These are phyloP conservation scores for Malassezia slooffiae DNA, from an alignment of 1,284 basidiomycete genomes.

Conservation along the genomic window DNA sequence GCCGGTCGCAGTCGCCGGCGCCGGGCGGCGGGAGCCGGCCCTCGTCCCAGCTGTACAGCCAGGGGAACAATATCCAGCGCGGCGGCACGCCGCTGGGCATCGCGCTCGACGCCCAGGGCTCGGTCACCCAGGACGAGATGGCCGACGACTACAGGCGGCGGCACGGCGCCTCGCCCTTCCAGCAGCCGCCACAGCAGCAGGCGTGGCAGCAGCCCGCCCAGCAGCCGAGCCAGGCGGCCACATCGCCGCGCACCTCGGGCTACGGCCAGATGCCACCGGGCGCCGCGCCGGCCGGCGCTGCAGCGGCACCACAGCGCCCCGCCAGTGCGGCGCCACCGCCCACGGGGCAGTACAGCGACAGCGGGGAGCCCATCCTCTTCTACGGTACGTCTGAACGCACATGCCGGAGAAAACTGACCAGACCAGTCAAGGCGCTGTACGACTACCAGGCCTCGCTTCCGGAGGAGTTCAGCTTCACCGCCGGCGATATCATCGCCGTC, in stretches of 20 bases:
- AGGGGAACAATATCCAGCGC: slow-evolving; percentile 20
- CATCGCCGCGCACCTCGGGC: background rate
- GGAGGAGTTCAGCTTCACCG: slow-evolving; percentile 75
- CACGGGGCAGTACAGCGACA: slow-evolving; percentile 63
- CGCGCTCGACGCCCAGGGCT: slow-evolving; percentile 62
- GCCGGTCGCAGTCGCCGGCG: slow-evolving; percentile 24
- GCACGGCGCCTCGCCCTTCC: slow-evolving; percentile 47
- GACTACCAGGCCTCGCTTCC: slow-evolving; percentile 76
- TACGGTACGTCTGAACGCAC: slow-evolving; percentile 55
- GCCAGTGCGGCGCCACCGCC: slow-evolving; percentile 46
- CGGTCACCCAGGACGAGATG: slow-evolving; percentile 69
- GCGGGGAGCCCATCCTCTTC: slow-evolving; percentile 67
- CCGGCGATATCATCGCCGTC: slow-evolving; percentile 82
- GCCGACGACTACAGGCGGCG: slow-evolving; percentile 52
- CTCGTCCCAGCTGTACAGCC: background rate
- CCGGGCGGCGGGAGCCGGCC: background rate
- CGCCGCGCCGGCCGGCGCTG: slow-evolving; percentile 17
- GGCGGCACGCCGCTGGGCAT: slow-evolving; percentile 57
- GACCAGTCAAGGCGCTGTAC: slow-evolving; percentile 66
- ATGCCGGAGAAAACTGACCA: background rate
- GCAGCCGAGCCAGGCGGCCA: background rate
- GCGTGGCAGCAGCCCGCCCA: slow-evolving; percentile 13
- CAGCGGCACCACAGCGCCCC: background rate
- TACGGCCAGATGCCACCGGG: slow-evolving; percentile 13
- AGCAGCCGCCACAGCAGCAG: slow-evolving; percentile 17